Percentiles rank a stretch among this genome's conserved stretches.
phyloP scores from a whole-genome alignment of 805 yeast genomes.

The Cyberlindnera lachancei region DNA sequence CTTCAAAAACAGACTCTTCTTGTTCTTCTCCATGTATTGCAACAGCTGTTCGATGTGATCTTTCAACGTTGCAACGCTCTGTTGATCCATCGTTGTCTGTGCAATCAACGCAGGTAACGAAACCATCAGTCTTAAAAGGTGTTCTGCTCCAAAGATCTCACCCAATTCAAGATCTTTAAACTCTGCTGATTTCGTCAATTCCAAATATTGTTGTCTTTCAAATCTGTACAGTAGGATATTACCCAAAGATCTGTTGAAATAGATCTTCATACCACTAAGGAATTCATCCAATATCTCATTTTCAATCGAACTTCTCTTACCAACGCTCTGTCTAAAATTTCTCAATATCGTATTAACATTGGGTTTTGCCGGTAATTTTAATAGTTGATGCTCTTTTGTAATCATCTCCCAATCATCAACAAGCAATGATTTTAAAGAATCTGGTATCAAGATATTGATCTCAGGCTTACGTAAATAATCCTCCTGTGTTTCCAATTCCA shows the following conservation, averaged over 20 bases:
- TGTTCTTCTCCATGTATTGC: constrained; percentile 40
- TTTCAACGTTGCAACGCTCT: constrained; percentile 49
- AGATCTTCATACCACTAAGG: constrained; percentile 57
- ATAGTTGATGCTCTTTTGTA: constrained; percentile 70
- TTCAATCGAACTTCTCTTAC: constrained; percentile 27
- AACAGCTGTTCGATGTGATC: constrained; percentile 48
- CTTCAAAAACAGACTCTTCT: constrained; percentile 28
- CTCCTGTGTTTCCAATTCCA: constrained; percentile 26
- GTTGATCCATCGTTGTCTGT: constrained; percentile 74
- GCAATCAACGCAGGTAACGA: constrained; percentile 78
- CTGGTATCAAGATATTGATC: constrained; percentile 53
- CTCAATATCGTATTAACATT: constrained; percentile 47
- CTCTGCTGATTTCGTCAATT: constrained; percentile 33
- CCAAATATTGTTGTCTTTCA: constrained; percentile 68
- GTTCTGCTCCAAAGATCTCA: constrained; percentile 72
- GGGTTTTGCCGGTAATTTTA: constrained; percentile 53
- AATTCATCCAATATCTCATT: constrained; percentile 55
- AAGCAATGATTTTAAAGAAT: constrained; percentile 56
- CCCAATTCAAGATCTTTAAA: constrained; percentile 29
- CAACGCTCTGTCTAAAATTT: constrained; percentile 35
- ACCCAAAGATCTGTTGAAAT: constrained; percentile 70
- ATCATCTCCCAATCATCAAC: constrained; percentile 93
- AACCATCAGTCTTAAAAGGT: constrained; percentile 68
- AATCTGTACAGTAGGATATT: constrained; percentile 63
- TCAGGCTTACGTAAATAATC: constrained; percentile 26